Conservation (phyloP, 768 basidiomycete genomes). For the Hortiboletus flavorubellus region DNA sequence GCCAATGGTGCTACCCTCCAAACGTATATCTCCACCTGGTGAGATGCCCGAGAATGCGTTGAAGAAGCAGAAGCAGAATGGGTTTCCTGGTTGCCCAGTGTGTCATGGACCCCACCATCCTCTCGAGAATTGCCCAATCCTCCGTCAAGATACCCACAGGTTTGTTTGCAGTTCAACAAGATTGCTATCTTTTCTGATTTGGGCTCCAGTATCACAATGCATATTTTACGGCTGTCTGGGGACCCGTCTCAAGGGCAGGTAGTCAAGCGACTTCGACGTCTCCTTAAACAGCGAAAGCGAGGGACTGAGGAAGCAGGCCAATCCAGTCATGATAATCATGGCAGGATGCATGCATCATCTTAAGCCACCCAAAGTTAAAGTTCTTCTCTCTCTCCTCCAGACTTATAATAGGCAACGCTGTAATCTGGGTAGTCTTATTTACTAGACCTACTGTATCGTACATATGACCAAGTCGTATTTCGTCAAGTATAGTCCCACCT, state of each 20-base stretch:
- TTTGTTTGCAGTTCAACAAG: conserved; percentile 23
- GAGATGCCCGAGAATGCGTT: conserved; percentile 20
- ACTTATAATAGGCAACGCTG: conserved; percentile 10
- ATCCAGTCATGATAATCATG: background rate
- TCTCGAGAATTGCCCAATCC: conserved; percentile 54
- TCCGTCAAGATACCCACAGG: conserved; percentile 53
- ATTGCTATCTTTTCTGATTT: conserved; percentile 3
- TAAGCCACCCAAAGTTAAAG: background rate
- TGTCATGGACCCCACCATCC: conserved; percentile 47
- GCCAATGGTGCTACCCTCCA: conserved; percentile 25
- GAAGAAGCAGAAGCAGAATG: conserved; percentile 39
- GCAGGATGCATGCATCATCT: conserved; percentile 1
- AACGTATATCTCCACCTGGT: conserved; percentile 36
- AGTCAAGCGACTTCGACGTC: conserved; percentile 37
- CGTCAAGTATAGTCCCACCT: background rate
- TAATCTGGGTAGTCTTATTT: conserved; percentile 11
- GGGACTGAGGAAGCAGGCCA: conserved; percentile 4
- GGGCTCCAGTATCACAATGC: conserved; percentile 37
- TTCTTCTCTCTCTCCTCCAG: too few species aligned
- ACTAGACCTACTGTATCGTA: conserved; percentile 9
- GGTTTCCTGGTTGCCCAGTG: conserved; percentile 39
- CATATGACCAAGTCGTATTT: conserved; percentile 1
- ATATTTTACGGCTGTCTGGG: conserved; percentile 43
- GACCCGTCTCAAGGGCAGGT: conserved; percentile 36
- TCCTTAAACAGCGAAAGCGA: conserved; percentile 36